phyloP scores from a whole-genome alignment of 768 basidiomycete genomes.

The Sporobolomyces pararoseus region DNA sequence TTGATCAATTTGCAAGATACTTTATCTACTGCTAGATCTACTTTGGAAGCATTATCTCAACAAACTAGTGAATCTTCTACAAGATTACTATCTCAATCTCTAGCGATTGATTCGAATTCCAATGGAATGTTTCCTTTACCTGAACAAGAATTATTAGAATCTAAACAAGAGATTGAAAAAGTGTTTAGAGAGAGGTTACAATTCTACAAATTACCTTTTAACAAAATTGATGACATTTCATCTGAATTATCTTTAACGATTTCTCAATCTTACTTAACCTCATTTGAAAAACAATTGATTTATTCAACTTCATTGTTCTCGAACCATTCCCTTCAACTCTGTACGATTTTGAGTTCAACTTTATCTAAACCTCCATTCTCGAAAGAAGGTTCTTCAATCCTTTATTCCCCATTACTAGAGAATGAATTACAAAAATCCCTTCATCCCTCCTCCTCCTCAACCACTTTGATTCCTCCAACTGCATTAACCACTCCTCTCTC shows the following conservation, averaged over 20 bases:
- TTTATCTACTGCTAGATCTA: neutral
- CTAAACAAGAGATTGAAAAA: constrained; percentile 2
- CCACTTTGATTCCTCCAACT: neutral
- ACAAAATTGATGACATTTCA: constrained; percentile 42
- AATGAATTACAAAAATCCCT: neutral
- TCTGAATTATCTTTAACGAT: constrained; percentile 35
- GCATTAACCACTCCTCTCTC: constrained; percentile 13
- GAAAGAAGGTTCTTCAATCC: constrained; percentile 21
- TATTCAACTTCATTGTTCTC: constrained; percentile 27
- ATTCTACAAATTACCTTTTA: constrained; percentile 44
- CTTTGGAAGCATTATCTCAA: constrained; percentile 7
- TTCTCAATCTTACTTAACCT: constrained; percentile 18
- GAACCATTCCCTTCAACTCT: neutral
- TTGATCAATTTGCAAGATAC: constrained; percentile 22
- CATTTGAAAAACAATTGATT: constrained; percentile 29
- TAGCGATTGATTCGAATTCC: constrained; percentile 24
- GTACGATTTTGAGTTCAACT: neutral
- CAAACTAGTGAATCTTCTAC: neutral
- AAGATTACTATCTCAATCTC: neutral
- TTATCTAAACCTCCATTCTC: constrained; percentile 31
- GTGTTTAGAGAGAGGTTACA: constrained; percentile 29
- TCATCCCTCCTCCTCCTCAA: neutral
- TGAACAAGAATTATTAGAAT: neutral
- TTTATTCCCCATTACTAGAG: neutral
- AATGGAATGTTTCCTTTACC: constrained; percentile 24